phyloP scores from a whole-genome alignment of 257 asterid genomes.

The Fraxinus cuspidata region DNA sequence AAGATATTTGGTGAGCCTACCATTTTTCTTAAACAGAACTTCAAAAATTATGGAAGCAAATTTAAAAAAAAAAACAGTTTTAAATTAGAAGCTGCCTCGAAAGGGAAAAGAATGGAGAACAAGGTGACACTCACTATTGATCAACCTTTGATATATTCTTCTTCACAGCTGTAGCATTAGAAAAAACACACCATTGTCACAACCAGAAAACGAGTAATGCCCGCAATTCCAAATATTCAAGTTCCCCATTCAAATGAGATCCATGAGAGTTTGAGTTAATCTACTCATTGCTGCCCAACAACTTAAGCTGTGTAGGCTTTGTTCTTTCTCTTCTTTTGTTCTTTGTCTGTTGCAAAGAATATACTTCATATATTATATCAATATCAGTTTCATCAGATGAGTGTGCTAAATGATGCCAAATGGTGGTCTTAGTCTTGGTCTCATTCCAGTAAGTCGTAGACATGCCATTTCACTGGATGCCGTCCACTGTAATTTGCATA shows the following conservation, averaged over 20 bases:
- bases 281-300: background rate
- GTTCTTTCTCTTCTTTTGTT: background rate
- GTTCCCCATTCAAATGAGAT: background rate
- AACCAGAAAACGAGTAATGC: background rate
- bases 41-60: background rate
- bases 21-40: background rate
- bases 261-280: background rate
- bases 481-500: background rate
- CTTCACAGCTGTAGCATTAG: background rate
- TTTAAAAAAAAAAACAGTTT: too few relatives aligned
- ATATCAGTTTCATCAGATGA: background rate
- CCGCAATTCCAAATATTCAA: background rate
- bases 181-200: background rate
- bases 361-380: background rate
- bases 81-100: background rate
- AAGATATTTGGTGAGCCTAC: background rate
- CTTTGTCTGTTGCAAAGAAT: background rate
- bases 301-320: background rate
- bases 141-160: background rate
- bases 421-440: background rate
- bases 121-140: background rate
- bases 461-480: background rate
- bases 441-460: background rate
- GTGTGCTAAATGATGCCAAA: background rate
- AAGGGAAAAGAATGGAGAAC: background rate